These are phyloP conservation scores for Ambrosia trifida DNA, from an alignment of 129 eudicot species.

Conservation along the genomic window DNA sequence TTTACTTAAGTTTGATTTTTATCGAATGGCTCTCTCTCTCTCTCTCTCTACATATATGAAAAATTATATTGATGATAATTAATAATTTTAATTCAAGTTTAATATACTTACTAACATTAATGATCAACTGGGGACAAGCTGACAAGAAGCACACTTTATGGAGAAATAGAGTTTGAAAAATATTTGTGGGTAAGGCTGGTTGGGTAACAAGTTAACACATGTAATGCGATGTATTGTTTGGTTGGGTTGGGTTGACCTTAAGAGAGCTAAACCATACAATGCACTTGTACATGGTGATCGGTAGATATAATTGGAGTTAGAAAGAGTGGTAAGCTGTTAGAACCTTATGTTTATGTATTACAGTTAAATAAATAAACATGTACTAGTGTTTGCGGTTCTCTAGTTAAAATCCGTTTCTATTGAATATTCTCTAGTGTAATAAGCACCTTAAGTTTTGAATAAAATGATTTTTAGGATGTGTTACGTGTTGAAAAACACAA, in stretches of 20 bases:
- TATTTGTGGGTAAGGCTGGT: background rate
- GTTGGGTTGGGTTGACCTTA: background rate
- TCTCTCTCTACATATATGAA: too few relatives aligned
- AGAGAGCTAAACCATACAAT: background rate
- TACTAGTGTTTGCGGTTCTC: too few relatives aligned
- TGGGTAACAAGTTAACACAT: background rate
- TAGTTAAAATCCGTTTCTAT: too few relatives aligned
- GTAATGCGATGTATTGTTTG: background rate
- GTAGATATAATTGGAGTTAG: too few relatives aligned
- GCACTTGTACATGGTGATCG: too few relatives aligned
- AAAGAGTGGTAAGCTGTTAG: too few relatives aligned
- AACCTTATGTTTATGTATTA: too few relatives aligned
- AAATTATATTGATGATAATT: too few relatives aligned
- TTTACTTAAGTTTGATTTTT: too few relatives aligned
- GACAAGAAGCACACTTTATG: background rate
- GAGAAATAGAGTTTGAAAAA: background rate
- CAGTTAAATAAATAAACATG: too few relatives aligned
- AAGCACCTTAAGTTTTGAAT: background rate
- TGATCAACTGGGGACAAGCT: background rate
- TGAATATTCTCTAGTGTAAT: background rate
- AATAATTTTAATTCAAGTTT: too few relatives aligned
- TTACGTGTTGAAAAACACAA: background rate
- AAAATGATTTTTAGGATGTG: background rate
- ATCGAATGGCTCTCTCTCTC: too few relatives aligned
- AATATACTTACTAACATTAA: background rate